phyloP scores from a whole-genome alignment of 2,329 filamentous ascomycete species.

The Gyromitra esculenta region DNA sequence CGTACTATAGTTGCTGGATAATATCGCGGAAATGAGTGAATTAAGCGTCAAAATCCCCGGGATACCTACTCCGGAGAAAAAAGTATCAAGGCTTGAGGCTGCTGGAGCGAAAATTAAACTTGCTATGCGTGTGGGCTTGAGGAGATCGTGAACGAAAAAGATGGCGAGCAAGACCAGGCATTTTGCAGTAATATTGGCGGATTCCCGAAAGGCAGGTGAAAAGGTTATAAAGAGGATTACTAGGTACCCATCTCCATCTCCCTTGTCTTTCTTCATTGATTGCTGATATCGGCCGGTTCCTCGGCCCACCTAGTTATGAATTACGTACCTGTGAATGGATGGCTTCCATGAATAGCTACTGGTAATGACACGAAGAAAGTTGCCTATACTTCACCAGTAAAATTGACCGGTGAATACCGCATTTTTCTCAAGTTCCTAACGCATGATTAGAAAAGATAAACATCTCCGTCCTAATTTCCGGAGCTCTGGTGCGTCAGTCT shows the following conservation, averaged over 20 bases:
- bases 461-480: conserved; percentile 1
- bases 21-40: background rate
- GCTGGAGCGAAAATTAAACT: background rate
- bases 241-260: background rate
- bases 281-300: background rate
- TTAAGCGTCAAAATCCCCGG: background rate
- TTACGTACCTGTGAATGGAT: background rate
- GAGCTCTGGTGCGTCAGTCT: background rate
- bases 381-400: background rate
- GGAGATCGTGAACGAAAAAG: background rate
- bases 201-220: background rate
- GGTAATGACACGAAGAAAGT: background rate
- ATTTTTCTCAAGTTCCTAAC: background rate
- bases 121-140: background rate
- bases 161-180: background rate
- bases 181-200: background rate
- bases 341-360: background rate
- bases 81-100: background rate
- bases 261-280: background rate
- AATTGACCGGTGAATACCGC: background rate
- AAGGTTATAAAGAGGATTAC: background rate
- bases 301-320: no score
- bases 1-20: background rate
- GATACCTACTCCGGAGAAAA: background rate
- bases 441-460: background rate